Percentiles rank a stretch among this genome's conserved stretches.
phyloP scores from a whole-genome alignment of 345 rosid genomes.

The Clarkia xantiana region DNA sequence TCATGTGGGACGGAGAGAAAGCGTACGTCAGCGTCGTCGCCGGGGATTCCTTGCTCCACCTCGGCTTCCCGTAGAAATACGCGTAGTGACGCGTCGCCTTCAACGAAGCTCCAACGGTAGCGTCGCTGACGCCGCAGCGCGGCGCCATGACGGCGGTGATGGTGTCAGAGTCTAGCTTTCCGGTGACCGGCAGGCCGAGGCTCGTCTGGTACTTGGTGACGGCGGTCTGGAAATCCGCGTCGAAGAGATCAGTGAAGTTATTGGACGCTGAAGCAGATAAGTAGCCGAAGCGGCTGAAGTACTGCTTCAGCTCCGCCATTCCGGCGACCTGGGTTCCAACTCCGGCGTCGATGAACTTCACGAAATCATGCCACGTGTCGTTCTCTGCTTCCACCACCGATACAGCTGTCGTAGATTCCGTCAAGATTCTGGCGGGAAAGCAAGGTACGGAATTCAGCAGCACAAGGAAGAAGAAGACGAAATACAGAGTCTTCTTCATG shows the following conservation, averaged over 20 bases:
- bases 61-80: slow-evolving; percentile 54
- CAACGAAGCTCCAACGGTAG: slow-evolving; percentile 5
- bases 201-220: slow-evolving; percentile 43
- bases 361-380: slow-evolving; percentile 63
- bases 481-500: slow-evolving; percentile 3
- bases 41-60: slow-evolving; percentile 44
- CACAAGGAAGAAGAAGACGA: slow-evolving; percentile 7
- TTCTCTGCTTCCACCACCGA: slow-evolving; percentile 10
- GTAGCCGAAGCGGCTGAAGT: slow-evolving; percentile 77
- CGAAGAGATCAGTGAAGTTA: slow-evolving; percentile 50
- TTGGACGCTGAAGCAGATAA: slow-evolving; percentile 13
- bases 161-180: slow-evolving; percentile 50
- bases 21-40: slow-evolving; percentile 46
- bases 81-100: slow-evolving; percentile 40
- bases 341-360: slow-evolving; percentile 50
- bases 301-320: slow-evolving; percentile 72
- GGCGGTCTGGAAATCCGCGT: slow-evolving; percentile 35
- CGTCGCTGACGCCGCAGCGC: slow-evolving; percentile 66
- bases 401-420: slow-evolving; percentile 22
- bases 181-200: slow-evolving; percentile 55
- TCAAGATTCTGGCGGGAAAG: slow-evolving; percentile 29
- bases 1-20: slow-evolving; percentile 33
- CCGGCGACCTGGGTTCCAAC: slow-evolving; percentile 55
- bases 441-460: slow-evolving; percentile 15
- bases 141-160: slow-evolving; percentile 49